Base-by-base conservation (phyloP, 2,329 filamentous ascomycete genomes). In the Cladobotryum protrusum region DNA sequence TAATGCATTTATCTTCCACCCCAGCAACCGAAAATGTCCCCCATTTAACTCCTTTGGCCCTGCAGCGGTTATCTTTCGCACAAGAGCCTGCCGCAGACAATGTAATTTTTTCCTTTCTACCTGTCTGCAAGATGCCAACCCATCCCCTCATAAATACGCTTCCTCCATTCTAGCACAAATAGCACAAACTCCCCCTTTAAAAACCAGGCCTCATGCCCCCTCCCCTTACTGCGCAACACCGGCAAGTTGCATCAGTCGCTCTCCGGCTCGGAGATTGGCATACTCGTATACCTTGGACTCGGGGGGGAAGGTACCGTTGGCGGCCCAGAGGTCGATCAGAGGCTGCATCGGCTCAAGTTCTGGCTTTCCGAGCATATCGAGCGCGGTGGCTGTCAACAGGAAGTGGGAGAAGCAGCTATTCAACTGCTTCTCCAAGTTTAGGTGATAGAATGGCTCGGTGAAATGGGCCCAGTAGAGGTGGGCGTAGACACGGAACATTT, bases 401-500 rank as follows among this genome's bases (percentile, higher is more conserved):
- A 92, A 93, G 72, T 92, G 87, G 42, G 86, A 87, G 67, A 93
- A 93, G 69, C 87, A 90, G 67, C 86, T 90, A 75, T 93, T 93
- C 54, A 92, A 77, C 60, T 89, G 85, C 66, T 90, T 87, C 67
- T 87, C 84, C 9, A 87, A 73, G 71, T 87, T 89, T 57, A 92
- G 77, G 67, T 91, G 85, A 71, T 89, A 92, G 69, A 90, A 89
- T 5, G 86, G 87, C 58, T 89, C 86, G 53, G 84, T 74, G 69
- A 89, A 99, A 70, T 99, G 93, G 50, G 91, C 89, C 80, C 95
- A 96, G 76, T 99, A 99, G 54, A 99, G 83, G 70, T 99, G 93
- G 43, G 93, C 86, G 65, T 99, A 99, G 59, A 96, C 92, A 52
- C 93, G 87, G 77, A 99, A 97, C 86, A 99, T 97, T 72, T 96